Evolutionary conservation across 1,139 yeast genomes (phyloP), one percentile per base, ranked within the genome.

Genomic region (Yamadazyma friedrichii): DNA sequence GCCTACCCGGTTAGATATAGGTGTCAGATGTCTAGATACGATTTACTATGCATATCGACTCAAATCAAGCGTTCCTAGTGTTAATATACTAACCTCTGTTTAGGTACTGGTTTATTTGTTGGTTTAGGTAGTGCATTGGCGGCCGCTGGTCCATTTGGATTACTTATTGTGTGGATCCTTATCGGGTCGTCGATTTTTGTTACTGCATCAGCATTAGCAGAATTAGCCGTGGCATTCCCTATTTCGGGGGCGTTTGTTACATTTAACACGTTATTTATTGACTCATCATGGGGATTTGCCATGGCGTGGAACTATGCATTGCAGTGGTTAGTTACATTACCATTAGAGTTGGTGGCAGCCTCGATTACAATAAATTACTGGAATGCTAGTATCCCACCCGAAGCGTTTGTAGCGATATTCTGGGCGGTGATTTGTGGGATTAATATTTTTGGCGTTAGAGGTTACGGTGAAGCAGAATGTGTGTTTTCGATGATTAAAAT

Each of bases 261-360:
- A 9, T 67, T 62, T 48, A 64, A 63, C 44, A 62, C 70, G 9
- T 52, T 66, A 33, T 67, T 67, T 42, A 50, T 67, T 32, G 69
- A 65, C 47, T 59, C 65, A 15, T 62, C 69, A 4, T 59, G 64
- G 53, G 69, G 70, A 36, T 67, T 67, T 49, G 67, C 72, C 31
- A 64, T 67, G 60, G 70, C 70, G 13, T 67, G 72, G 70, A 66
- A 66, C 50, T 67, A 67, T 51, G 70, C 70, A 28, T 46, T 67
- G 42, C 70, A 65, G 51, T 67, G 72, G 70, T 50, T 67, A 33
- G 64, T 67, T 11, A 63, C 67, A 6, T 51, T 66, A 40, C 72
- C 73, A 1, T 56, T 67, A 43, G 71, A 67, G 50, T 55, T 67
- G 45, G 70, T 67, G 24, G 68, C 73, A 22, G 72, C 71, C 6